These are phyloP conservation scores for Candida glucosophila DNA, from an alignment of 1,139 yeast genomes.

Conservation along the genomic window DNA sequence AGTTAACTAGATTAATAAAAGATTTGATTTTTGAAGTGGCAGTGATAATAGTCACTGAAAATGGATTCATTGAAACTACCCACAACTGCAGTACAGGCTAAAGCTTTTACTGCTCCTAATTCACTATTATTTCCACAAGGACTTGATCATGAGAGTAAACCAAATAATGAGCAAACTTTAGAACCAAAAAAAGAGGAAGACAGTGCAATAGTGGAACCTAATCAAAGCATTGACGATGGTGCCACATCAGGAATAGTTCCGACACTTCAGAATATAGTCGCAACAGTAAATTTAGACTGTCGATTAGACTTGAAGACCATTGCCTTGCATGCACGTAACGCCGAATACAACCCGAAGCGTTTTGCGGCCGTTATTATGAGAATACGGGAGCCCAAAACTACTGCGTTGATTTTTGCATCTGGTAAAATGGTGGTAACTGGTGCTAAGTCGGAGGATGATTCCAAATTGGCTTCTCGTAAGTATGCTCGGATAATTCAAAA, in stretches of 20 bases:
- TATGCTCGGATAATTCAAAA: conserved; percentile 97
- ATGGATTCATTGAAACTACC: conserved; percentile 76
- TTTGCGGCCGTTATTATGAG: conserved; percentile 99
- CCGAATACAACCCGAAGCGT: conserved; percentile 95
- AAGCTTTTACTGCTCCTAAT: conserved; percentile 62
- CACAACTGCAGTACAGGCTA: conserved; percentile 74
- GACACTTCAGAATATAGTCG: conserved; percentile 92
- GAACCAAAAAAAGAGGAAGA: conserved; percentile 19
- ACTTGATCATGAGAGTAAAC: conserved; percentile 11
- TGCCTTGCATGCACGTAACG: conserved; percentile 98
- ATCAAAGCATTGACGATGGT: conserved; percentile 51
- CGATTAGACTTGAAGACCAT: conserved; percentile 92
- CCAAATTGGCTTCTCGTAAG: conserved; percentile 92
- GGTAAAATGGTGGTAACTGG: conserved; percentile 99
- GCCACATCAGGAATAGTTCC: conserved; percentile 92
- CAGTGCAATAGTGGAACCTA: conserved; percentile 29
- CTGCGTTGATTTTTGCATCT: conserved; percentile 95
- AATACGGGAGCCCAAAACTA: conserved; percentile 96
- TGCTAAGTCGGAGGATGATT: conserved; percentile 97
- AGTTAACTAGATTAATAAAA: too few species aligned
- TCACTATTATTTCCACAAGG: conserved; percentile 57
- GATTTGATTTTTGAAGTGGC: too few species aligned
- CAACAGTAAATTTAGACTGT: conserved; percentile 95
- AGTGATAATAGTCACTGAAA: too few species aligned
- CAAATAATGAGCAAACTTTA: conserved; percentile 6